Percentiles rank a stretch among this genome's conserved stretches.
phyloP scores from a whole-genome alignment of 2,329 filamentous ascomycete genomes.

The Onygenales sp. region DNA sequence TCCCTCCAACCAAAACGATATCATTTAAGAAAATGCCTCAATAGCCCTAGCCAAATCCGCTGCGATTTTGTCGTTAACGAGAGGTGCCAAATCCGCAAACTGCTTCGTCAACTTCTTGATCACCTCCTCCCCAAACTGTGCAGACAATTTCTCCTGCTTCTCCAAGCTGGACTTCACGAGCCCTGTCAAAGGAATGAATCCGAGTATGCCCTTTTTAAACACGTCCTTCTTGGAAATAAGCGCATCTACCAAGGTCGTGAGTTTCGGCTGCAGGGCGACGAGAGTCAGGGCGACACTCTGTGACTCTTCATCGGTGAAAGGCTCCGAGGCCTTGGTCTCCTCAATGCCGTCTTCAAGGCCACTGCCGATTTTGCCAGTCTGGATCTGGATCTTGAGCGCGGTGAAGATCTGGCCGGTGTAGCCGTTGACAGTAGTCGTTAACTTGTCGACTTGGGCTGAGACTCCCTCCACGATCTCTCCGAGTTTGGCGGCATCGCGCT shows the following conservation, averaged over 20 bases:
- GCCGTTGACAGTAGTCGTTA: conserved; percentile 11
- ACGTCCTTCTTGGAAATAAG: conserved; percentile 12
- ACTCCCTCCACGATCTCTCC: conserved; percentile 10
- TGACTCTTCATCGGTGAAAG: conserved; percentile 13
- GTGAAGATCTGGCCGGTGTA: conserved; percentile 11
- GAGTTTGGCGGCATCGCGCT: conserved; percentile 12
- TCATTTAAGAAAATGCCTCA: conserved; percentile 6
- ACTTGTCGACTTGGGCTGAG: conserved; percentile 8
- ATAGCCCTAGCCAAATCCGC: conserved; percentile 11
- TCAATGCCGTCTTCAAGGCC: conserved; percentile 8
- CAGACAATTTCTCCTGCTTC: conserved; percentile 9
- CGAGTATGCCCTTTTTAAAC: conserved; percentile 13
- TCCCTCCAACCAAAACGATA: background rate
- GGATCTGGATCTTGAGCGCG: conserved; percentile 12
- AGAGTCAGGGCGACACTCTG: conserved; percentile 9
- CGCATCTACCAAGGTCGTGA: conserved; percentile 12
- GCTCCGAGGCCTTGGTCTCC: conserved; percentile 6
- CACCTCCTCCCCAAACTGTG: conserved; percentile 9
- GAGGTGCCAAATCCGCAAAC: conserved; percentile 12
- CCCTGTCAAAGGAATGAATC: conserved; percentile 10
- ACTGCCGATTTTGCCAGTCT: conserved; percentile 7
- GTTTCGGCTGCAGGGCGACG: conserved; percentile 11
- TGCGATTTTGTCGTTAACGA: conserved; percentile 10
- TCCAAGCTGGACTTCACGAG: conserved; percentile 13
- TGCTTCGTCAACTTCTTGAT: conserved; percentile 8